phyloP scores from a whole-genome alignment of 106 monocot genomes.

The Allium cepa region DNA sequence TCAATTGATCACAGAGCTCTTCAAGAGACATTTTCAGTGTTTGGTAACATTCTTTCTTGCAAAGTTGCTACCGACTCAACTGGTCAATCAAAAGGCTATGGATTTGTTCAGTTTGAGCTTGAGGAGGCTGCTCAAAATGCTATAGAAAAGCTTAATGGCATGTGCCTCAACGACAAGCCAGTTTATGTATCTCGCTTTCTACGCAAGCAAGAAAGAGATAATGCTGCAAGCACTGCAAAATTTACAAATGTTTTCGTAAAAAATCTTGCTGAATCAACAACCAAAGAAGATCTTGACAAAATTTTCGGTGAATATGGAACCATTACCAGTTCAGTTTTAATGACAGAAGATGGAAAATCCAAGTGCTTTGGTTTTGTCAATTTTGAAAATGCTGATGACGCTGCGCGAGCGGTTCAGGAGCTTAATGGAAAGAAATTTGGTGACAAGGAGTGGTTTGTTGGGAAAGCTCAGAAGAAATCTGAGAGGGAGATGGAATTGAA shows the following conservation, averaged over 20 bases:
- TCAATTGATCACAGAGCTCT: conserved; percentile 81
- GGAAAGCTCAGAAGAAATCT: conserved; percentile 63
- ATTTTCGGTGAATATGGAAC: conserved; percentile 47
- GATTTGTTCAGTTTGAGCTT: conserved; percentile 70
- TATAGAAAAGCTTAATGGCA: conserved; percentile 60
- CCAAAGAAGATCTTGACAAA: conserved; percentile 41
- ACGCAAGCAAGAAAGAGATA: conserved; percentile 62
- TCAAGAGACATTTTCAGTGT: conserved; percentile 63
- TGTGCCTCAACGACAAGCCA: conserved; percentile 62
- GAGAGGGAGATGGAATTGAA: conserved; percentile 69
- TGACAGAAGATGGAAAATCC: conserved; percentile 69
- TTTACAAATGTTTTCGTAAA: conserved; percentile 76
- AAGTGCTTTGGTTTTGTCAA: conserved; percentile 78
- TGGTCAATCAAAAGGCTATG: conserved; percentile 78
- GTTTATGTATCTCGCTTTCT: conserved; percentile 73
- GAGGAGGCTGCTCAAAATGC: conserved; percentile 62
- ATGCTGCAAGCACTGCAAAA: conserved; percentile 26
- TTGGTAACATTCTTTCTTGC: conserved; percentile 62
- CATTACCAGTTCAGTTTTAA: conserved; percentile 66
- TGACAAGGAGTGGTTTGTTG: conserved; percentile 71
- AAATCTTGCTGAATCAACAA: conserved; percentile 51
- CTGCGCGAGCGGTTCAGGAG: conserved; percentile 54
- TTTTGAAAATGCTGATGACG: conserved; percentile 67
- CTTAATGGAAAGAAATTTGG: conserved; percentile 62
- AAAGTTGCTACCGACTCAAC: conserved; percentile 48